Evolutionary conservation across 2,329 filamentous ascomycete species (phyloP).

Genomic region (Aspergillus melleus): DNA sequence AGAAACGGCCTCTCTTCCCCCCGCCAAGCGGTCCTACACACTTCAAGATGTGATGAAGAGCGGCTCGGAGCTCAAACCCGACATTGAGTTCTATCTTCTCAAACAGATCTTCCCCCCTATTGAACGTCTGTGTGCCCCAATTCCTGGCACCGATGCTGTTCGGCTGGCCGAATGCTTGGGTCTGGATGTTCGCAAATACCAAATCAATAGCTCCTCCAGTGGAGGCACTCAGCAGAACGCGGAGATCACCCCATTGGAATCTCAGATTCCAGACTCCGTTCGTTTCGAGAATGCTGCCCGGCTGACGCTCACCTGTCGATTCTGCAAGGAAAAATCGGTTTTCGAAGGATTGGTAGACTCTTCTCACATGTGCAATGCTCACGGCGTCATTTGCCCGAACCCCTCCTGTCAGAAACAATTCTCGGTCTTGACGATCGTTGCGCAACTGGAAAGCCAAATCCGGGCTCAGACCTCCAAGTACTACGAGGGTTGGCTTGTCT

Average conservation of each 20-base stretch:
- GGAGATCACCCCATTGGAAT: constrained; percentile 88
- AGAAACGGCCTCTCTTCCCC: constrained; percentile 61
- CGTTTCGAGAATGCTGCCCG: constrained; percentile 81
- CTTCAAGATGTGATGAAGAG: constrained; percentile 80
- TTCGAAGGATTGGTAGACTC: constrained; percentile 74
- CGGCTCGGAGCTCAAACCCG: constrained; percentile 73
- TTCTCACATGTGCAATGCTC: constrained; percentile 63
- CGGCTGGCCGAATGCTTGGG: constrained; percentile 91
- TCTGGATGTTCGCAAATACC: constrained; percentile 85
- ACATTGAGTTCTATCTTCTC: constrained; percentile 96
- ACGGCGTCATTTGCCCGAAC: constrained; percentile 71
- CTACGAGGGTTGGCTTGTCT: constrained; percentile 89
- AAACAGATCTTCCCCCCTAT: constrained; percentile 99
- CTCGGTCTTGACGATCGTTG: constrained; percentile 71
- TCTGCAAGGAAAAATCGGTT: constrained; percentile 68
- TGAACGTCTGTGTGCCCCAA: constrained; percentile 94
- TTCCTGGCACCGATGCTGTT: constrained; percentile 85
- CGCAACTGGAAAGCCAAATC: constrained; percentile 84
- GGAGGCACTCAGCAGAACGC: constrained; percentile 55
- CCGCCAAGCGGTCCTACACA: constrained; percentile 86
- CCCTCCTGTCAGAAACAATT: constrained; percentile 64
- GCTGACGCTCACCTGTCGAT: constrained; percentile 75
- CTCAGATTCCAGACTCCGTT: constrained; percentile 86
- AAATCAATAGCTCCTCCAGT: constrained; percentile 60
- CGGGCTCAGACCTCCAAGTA: constrained; percentile 76